Conservation (phyloP, 1,284 basidiomycete species). For the Malassezia cuniculi region DNA sequence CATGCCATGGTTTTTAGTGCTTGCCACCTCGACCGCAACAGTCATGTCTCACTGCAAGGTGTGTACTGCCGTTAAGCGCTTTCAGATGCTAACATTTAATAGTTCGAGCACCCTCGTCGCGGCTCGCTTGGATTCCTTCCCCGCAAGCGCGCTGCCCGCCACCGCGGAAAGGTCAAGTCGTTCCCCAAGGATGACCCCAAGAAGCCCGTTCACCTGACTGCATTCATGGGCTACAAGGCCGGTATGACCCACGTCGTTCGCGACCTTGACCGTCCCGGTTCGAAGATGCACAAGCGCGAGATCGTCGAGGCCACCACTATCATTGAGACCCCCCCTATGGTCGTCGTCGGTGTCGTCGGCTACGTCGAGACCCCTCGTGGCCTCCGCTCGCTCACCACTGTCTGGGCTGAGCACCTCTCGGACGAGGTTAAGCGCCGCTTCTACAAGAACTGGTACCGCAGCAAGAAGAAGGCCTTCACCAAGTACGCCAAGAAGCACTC, state of each 20-base stretch:
- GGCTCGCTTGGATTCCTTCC: slow-evolving; percentile 45
- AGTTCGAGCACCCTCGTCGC: slow-evolving; percentile 45
- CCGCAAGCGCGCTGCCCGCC: slow-evolving; percentile 44
- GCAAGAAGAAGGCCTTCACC: slow-evolving; percentile 99
- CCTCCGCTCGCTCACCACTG: slow-evolving; percentile 66
- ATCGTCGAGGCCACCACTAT: slow-evolving; percentile 95
- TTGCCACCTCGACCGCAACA: slow-evolving; percentile 15
- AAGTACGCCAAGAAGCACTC: slow-evolving; percentile 97
- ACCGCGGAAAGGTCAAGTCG: slow-evolving; percentile 44
- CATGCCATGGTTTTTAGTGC: slow-evolving; percentile 9
- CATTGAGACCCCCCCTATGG: slow-evolving; percentile 92
- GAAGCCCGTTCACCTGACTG: slow-evolving; percentile 97
- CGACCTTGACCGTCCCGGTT: slow-evolving; percentile 96
- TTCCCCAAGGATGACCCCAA: slow-evolving; percentile 82
- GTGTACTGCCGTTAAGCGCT: no score
- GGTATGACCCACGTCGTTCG: slow-evolving; percentile 99
- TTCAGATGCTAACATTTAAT: slow-evolving; percentile 10
- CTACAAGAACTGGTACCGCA: slow-evolving; percentile 99
- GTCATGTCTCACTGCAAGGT: slow-evolving; percentile 19
- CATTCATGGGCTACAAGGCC: slow-evolving; percentile 98
- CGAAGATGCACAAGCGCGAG: slow-evolving; percentile 55
- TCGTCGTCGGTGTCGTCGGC: slow-evolving; percentile 95
- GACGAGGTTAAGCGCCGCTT: slow-evolving; percentile 93
- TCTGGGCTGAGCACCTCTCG: slow-evolving; percentile 57
- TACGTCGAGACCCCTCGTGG: slow-evolving; percentile 99